Conservation (phyloP, 148 eudicot species). For the Amaranthus hypochondriacus region DNA sequence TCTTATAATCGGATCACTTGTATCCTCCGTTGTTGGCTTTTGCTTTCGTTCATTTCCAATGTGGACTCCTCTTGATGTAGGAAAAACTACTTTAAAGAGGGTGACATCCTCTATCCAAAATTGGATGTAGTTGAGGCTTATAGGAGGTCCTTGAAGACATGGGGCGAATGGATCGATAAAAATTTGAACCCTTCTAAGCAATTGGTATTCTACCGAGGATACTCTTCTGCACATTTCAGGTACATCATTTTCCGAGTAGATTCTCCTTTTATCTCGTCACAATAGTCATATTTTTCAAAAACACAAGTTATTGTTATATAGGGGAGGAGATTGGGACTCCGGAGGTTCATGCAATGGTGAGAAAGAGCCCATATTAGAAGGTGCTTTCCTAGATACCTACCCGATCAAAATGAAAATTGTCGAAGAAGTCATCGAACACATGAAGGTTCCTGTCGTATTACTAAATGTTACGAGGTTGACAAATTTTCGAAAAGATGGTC, state of each 20-base stretch:
- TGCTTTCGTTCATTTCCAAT: constrained; percentile 5
- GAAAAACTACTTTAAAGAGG: constrained; percentile 85
- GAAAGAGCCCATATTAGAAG: constrained; percentile 52
- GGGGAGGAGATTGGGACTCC: constrained; percentile 99
- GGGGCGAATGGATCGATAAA: constrained; percentile 75
- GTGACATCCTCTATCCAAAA: constrained; percentile 55
- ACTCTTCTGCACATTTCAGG: constrained; percentile 95
- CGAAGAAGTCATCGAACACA: constrained; percentile 62
- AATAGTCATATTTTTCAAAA: neutral
- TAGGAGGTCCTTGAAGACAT: constrained; percentile 77
- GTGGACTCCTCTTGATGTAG: constrained; percentile 36
- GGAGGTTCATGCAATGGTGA: constrained; percentile 90
- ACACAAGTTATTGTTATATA: constrained; percentile 16
- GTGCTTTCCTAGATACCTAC: constrained; percentile 54
- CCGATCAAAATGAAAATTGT: constrained; percentile 86
- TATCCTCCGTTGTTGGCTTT: neutral
- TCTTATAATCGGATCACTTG: neutral
- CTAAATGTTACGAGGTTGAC: constrained; percentile 75
- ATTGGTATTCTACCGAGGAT: constrained; percentile 78
- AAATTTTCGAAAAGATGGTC: constrained; percentile 87
- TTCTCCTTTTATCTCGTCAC: neutral
- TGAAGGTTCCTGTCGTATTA: constrained; percentile 58
- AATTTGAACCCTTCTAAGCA: constrained; percentile 49
- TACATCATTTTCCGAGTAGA: constrained; percentile 13
- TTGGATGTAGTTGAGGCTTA: constrained; percentile 89